A percentile compares a stretch with the other conserved stretches of the same genome.
These are phyloP conservation scores for Apiospora malaysiana DNA, from an alignment of 2,329 filamentous ascomycete species.

Conservation along the genomic window DNA sequence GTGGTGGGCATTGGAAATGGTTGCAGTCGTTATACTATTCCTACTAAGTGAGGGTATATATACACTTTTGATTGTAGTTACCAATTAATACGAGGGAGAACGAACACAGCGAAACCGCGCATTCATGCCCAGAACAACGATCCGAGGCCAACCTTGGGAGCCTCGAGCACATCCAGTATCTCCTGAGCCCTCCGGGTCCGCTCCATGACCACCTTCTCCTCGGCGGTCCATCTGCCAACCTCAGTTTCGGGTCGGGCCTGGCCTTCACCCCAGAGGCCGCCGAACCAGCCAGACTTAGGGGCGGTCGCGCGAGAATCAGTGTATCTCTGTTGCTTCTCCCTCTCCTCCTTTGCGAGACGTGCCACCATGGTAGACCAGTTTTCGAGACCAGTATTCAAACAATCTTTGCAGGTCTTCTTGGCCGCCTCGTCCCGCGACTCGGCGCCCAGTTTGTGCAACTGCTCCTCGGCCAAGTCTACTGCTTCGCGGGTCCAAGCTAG, in stretches of 20 bases:
- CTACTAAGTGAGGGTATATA: constrained; percentile 22
- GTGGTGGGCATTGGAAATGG: background rate
- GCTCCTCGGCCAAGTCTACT: constrained; percentile 78
- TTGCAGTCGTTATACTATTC: background rate
- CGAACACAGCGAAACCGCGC: background rate
- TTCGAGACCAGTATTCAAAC: constrained; percentile 74
- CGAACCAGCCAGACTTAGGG: constrained; percentile 40
- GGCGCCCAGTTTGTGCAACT: constrained; percentile 54
- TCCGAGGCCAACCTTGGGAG: constrained; percentile 41
- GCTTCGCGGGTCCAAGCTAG: constrained; percentile 90
- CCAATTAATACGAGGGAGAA: background rate
- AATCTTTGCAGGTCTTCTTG: constrained; percentile 73
- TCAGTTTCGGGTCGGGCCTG: constrained; percentile 38
- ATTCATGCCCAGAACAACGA: constrained; percentile 49
- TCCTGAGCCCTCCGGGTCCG: constrained; percentile 57
- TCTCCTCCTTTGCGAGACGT: constrained; percentile 62
- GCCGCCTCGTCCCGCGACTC: constrained; percentile 42
- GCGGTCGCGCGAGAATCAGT: constrained; percentile 27
- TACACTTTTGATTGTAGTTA: background rate
- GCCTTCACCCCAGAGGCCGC: constrained; percentile 46
- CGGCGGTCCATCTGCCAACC: constrained; percentile 58
- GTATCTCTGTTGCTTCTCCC: constrained; percentile 39
- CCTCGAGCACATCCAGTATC: constrained; percentile 55
- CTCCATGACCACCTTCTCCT: constrained; percentile 60
- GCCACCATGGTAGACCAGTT: constrained; percentile 87